Conservation (phyloP, 1,284 basidiomycete genomes). For the Moesziomyces parantarcticus region DNA sequence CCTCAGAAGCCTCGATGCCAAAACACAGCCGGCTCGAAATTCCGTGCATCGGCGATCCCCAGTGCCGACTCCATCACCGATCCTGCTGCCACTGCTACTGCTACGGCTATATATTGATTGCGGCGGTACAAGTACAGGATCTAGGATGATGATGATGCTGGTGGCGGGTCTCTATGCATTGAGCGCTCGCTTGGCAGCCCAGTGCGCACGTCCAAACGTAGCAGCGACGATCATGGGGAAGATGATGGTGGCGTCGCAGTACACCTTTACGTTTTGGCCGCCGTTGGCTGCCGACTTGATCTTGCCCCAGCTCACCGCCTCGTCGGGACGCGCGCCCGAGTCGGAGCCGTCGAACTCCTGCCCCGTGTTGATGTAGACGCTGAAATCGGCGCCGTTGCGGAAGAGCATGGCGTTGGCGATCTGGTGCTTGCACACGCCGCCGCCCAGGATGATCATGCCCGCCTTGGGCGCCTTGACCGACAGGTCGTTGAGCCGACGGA, state of each 20-base stretch:
- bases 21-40: no score
- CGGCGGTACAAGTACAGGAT: conserved; percentile 25
- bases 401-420: conserved; percentile 99
- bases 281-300: conserved; percentile 78
- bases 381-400: conserved; percentile 96
- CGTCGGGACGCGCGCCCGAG: conserved; percentile 94
- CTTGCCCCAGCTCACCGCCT: conserved; percentile 99
- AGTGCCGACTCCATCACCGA: no score
- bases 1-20: no score
- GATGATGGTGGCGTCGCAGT: conserved; percentile 85
- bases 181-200: conserved; percentile 15
- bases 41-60: no score
- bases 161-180: conserved; percentile 6
- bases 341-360: conserved; percentile 99
- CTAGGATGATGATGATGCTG: not conserved
- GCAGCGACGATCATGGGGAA: conserved; percentile 89
- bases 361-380: conserved; percentile 97
- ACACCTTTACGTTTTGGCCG: conserved; percentile 86
- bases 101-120: no score
- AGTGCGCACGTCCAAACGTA: conserved; percentile 74
- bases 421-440: conserved; percentile 99
- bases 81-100: no score
- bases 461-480: conserved; percentile 89
- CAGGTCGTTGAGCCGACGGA: conserved; percentile 89
- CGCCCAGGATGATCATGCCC: conserved; percentile 97